phyloP scores from a whole-genome alignment of 495 filamentous ascomycete genomes.

The Trichocladium antarcticum region DNA sequence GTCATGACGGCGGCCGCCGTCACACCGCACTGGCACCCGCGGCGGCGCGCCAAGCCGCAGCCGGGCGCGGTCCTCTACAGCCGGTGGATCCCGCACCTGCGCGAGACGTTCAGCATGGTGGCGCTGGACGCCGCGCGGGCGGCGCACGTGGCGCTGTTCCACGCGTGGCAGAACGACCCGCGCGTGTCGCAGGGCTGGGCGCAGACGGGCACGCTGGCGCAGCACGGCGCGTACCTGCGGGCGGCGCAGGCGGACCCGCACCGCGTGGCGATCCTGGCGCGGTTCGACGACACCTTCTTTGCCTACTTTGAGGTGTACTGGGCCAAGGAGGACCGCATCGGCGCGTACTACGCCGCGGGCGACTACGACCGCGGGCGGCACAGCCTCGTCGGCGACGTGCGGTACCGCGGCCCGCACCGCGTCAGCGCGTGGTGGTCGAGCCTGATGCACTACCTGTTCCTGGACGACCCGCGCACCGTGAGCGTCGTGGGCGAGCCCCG shows the following conservation, averaged over 20 bases:
- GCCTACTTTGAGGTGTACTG: constrained; percentile 64
- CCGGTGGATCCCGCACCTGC: constrained; percentile 55
- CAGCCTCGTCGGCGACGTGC: constrained; percentile 53
- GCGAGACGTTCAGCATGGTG: constrained; percentile 55
- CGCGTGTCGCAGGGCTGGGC: constrained; percentile 61
- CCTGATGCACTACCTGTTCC: constrained; percentile 58
- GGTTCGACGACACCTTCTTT: constrained; percentile 50
- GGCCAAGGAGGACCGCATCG: constrained; percentile 60
- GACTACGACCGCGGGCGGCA: constrained; percentile 59
- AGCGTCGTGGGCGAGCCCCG: constrained; percentile 56
- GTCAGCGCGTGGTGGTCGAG: constrained; percentile 59
- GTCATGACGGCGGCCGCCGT: constrained; percentile 36
- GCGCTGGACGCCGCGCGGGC: constrained; percentile 46
- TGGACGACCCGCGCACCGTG: constrained; percentile 56
- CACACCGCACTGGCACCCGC: constrained; percentile 43
- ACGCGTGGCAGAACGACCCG: constrained; percentile 61
- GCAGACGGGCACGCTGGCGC: constrained; percentile 50
- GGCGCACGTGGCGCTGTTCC: constrained; percentile 49
- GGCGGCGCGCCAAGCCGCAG: constrained; percentile 47
- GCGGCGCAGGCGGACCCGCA: constrained; percentile 51
- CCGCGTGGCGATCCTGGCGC: constrained; percentile 48
- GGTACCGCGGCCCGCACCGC: constrained; percentile 52
- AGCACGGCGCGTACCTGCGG: constrained; percentile 52
- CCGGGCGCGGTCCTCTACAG: constrained; percentile 54
- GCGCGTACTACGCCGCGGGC: constrained; percentile 51